Percentiles rank a stretch among this genome's conserved stretches.
phyloP scores from a whole-genome alignment of 1,284 basidiomycete species.

The Cutaneotrichosporon cavernicola region DNA sequence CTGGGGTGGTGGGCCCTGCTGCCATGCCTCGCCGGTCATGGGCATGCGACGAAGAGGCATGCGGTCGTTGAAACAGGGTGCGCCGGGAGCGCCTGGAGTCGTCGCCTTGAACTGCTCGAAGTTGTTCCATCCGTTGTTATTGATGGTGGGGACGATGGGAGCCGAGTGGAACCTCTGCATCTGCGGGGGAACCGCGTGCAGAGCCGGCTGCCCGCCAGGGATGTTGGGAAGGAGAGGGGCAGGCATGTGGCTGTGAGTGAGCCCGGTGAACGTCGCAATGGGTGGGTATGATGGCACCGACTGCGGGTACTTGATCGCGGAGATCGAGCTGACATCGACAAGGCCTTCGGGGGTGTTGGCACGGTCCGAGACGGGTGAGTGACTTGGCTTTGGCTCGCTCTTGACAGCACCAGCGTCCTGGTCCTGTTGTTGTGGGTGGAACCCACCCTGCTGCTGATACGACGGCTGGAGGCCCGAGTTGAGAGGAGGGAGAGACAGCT shows the following conservation, averaged over 20 bases:
- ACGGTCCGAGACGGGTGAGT: constrained; percentile 19
- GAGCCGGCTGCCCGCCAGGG: constrained; percentile 6
- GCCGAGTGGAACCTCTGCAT: constrained; percentile 45
- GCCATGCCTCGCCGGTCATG: constrained; percentile 8
- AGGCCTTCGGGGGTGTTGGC: constrained; percentile 23
- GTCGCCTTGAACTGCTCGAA: constrained; percentile 21
- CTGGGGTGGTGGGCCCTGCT: constrained; percentile 18
- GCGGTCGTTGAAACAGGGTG: constrained; percentile 13
- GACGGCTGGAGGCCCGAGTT: constrained; percentile 25
- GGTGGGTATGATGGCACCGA: constrained; percentile 24
- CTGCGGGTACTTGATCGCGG: constrained; percentile 29
- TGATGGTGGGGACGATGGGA: constrained; percentile 40
- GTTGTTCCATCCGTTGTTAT: constrained; percentile 26
- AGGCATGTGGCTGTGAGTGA: constrained; percentile 19
- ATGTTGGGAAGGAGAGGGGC: constrained; percentile 16
- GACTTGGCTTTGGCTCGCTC: constrained; percentile 14
- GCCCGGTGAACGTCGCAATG: constrained; percentile 3
- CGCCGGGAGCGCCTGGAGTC: constrained; percentile 14
- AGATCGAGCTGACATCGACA: constrained; percentile 38
- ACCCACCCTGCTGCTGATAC: constrained; percentile 16
- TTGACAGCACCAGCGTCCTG: constrained; percentile 7
- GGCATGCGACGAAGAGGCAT: constrained; percentile 17
- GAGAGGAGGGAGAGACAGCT: constrained; percentile 32
- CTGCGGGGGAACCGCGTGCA: constrained; percentile 43
- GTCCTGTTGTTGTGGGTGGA: constrained; percentile 10